phyloP scores from a whole-genome alignment of 2,329 filamentous ascomycete species.

The Penicillium oxalicum region DNA sequence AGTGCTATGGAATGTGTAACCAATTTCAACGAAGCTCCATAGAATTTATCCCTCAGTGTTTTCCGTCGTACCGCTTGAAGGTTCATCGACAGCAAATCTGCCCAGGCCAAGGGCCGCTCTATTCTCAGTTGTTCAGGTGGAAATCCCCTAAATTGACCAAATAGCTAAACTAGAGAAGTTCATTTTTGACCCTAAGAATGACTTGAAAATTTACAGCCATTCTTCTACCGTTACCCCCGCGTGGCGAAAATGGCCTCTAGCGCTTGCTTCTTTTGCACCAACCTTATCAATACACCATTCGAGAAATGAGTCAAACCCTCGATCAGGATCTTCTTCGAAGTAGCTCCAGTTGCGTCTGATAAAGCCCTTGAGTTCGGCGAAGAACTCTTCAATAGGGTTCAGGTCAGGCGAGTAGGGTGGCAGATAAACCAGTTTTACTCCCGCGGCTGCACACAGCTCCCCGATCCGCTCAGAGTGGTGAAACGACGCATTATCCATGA shows the following conservation, averaged over 20 bases:
- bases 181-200: too few relatives aligned
- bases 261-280: neutral
- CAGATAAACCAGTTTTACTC: neutral
- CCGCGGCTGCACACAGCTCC: neutral
- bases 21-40: neutral
- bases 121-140: too few relatives aligned
- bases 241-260: neutral
- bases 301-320: constrained; percentile 1
- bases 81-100: too few relatives aligned
- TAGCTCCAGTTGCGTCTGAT: neutral
- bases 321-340: neutral
- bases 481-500: neutral
- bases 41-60: too few relatives aligned
- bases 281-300: constrained; percentile 4
- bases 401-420: constrained; percentile 3
- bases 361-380: neutral
- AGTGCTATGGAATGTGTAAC: neutral
- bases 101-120: too few relatives aligned
- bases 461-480: neutral
- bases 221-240: neutral
- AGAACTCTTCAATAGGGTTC: constrained; percentile 3
- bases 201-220: too few relatives aligned
- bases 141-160: too few relatives aligned
- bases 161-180: too few relatives aligned
- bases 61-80: too few relatives aligned